These are phyloP conservation scores for Fusarium virguliforme DNA, from an alignment of 2,329 filamentous ascomycete species.

Conservation along the genomic window DNA sequence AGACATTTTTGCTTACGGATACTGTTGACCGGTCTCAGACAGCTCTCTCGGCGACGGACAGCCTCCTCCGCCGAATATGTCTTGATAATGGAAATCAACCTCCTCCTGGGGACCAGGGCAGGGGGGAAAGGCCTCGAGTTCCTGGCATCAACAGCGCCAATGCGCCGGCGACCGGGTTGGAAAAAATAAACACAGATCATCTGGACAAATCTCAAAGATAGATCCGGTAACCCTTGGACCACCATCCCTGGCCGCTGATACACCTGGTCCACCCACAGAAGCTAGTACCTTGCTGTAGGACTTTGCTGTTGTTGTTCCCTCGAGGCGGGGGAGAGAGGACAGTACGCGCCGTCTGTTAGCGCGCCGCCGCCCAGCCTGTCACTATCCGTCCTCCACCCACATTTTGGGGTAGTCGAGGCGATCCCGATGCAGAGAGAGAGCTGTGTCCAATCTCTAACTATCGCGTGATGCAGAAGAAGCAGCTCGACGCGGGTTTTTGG, in stretches of 20 bases:
- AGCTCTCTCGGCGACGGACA: slow-evolving; percentile 14
- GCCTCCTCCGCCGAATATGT: slow-evolving; percentile 14
- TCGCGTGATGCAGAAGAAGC: slow-evolving; percentile 20
- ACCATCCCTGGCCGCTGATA: slow-evolving; percentile 22
- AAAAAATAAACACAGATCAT: slow-evolving; percentile 30
- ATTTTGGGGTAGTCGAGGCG: background rate
- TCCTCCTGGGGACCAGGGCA: background rate
- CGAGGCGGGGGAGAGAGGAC: background rate
- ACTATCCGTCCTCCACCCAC: slow-evolving; percentile 9
- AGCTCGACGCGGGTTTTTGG: slow-evolving; percentile 5
- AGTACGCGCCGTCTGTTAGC: slow-evolving; percentile 22
- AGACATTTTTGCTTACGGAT: slow-evolving; percentile 7
- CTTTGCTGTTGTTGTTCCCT: slow-evolving; percentile 14
- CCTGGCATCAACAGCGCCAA: slow-evolving; percentile 6
- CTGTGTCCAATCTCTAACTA: slow-evolving; percentile 16
- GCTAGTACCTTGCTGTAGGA: slow-evolving; percentile 27
- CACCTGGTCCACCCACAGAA: slow-evolving; percentile 29
- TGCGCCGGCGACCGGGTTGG: background rate
- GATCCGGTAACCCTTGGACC: slow-evolving; percentile 3
- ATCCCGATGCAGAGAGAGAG: slow-evolving; percentile 6
- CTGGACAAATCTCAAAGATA: slow-evolving; percentile 20
- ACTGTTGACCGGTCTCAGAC: slow-evolving; percentile 2
- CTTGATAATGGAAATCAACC: slow-evolving; percentile 10
- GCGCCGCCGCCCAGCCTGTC: slow-evolving; percentile 7
- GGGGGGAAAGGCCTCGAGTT: background rate